phyloP scores from a whole-genome alignment of 768 basidiomycete species.

The Pisolithus marmoratus region DNA sequence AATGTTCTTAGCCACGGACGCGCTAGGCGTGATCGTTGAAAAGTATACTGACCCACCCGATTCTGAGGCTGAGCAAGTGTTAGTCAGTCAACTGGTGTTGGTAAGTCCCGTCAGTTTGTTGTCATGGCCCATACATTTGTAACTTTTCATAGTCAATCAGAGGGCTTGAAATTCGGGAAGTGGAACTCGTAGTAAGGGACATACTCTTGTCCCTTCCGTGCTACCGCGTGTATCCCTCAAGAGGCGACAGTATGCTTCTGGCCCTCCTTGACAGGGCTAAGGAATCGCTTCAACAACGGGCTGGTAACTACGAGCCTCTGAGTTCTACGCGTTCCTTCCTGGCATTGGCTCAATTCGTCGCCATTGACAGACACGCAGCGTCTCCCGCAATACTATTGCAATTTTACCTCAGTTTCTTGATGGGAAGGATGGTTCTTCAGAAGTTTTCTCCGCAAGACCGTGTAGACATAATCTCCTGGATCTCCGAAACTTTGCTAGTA shows the following conservation, averaged over 20 bases:
- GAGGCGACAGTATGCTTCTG: constrained; percentile 37
- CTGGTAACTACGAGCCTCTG: constrained; percentile 28
- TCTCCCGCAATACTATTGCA: constrained; percentile 43
- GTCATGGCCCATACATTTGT: no score
- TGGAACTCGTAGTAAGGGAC: constrained; percentile 45
- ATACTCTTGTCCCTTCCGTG: constrained; percentile 47
- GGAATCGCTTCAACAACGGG: constrained; percentile 26
- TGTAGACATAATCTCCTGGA: constrained; percentile 38
- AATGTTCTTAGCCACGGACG: constrained; percentile 51
- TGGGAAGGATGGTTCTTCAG: constrained; percentile 42
- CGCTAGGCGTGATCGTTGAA: constrained; percentile 40
- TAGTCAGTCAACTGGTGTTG: constrained; percentile 43
- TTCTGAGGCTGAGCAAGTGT: constrained; percentile 41
- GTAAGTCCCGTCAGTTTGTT: constrained; percentile 30
- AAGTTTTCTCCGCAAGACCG: constrained; percentile 40
- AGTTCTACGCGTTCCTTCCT: constrained; percentile 38
- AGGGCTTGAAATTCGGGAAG: constrained; percentile 35
- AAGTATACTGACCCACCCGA: constrained; percentile 37
- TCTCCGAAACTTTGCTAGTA: constrained; percentile 40
- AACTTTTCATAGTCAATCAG: constrained; percentile 40
- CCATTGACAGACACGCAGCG: constrained; percentile 36
- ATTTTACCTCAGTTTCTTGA: constrained; percentile 43
- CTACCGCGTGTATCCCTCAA: constrained; percentile 31
- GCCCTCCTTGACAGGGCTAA: constrained; percentile 34
- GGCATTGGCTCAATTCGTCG: constrained; percentile 40